Evolutionary conservation across 305 asterid species (phyloP).

Genomic region (Rubia occidens): DNA sequence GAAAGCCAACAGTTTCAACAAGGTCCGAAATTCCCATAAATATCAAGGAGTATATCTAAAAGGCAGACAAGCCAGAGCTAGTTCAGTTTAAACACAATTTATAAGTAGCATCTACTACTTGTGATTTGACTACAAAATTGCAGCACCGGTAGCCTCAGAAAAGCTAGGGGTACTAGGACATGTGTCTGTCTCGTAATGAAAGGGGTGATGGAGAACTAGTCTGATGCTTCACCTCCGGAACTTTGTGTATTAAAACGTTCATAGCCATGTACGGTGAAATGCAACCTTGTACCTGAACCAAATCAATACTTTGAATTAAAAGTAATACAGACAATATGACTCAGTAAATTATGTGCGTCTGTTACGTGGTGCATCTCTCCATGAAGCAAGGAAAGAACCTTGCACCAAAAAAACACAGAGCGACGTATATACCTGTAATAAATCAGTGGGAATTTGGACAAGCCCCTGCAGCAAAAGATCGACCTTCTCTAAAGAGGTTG

Average conservation of each 20-base stretch:
- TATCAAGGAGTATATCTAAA: neutral
- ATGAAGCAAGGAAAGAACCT: neutral
- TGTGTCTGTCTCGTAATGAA: neutral
- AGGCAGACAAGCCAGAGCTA: neutral
- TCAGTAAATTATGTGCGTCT: too few relatives aligned
- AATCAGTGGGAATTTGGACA: constrained; percentile 55
- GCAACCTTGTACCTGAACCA: constrained; percentile 78
- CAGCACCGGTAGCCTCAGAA: neutral
- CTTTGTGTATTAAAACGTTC: constrained; percentile 35
- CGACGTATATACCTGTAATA: constrained; percentile 51
- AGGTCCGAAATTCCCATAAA: neutral
- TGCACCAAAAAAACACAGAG: constrained; percentile 3
- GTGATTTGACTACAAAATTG: neutral
- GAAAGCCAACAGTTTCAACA: neutral
- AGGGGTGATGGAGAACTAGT: neutral
- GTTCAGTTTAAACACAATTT: neutral
- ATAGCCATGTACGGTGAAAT: constrained; percentile 76
- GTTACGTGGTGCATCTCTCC: too few relatives aligned
- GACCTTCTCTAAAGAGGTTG: constrained; percentile 55
- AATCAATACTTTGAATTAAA: constrained; percentile 15
- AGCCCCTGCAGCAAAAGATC: constrained; percentile 80
- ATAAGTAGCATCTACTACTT: neutral
- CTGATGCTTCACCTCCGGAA: neutral
- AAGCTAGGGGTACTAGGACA: neutral
- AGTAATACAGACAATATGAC: neutral